phyloP scores from a whole-genome alignment of 2,329 filamentous ascomycete genomes.

The Scleromitrula shiraiana region DNA sequence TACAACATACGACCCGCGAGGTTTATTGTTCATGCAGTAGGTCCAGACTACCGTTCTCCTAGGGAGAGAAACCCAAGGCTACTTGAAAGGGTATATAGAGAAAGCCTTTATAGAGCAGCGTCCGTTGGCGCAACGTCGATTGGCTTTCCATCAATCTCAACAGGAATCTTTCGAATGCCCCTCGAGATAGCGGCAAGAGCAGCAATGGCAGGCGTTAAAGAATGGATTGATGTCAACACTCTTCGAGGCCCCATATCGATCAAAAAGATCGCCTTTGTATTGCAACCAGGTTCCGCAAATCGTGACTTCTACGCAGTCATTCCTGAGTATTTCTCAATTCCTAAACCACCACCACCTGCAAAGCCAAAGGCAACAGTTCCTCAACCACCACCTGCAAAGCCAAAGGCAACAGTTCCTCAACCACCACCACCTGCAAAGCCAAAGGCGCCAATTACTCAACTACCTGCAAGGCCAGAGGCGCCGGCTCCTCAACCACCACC shows the following conservation, averaged over 20 bases:
- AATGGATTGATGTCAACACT: neutral
- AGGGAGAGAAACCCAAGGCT: neutral
- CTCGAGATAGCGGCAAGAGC: neutral
- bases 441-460: neutral
- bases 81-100: neutral
- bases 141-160: neutral
- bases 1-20: neutral
- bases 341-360: no score
- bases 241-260: no score
- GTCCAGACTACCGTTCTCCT: neutral
- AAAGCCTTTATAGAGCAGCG: neutral
- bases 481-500: no score
- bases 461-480: no score
- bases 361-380: neutral
- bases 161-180: neutral
- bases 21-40: conserved; percentile 1
- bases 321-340: no score
- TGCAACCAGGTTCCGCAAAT: no score
- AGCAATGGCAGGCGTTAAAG: neutral
- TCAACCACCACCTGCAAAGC: no score
- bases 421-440: no score
- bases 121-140: neutral
- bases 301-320: no score
- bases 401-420: no score
- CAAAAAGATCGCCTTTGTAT: no score